A percentile compares a stretch with the other conserved stretches of the same genome.
Conservation (phyloP, 768 basidiomycete species). For the Inosperma sp. region DNA sequence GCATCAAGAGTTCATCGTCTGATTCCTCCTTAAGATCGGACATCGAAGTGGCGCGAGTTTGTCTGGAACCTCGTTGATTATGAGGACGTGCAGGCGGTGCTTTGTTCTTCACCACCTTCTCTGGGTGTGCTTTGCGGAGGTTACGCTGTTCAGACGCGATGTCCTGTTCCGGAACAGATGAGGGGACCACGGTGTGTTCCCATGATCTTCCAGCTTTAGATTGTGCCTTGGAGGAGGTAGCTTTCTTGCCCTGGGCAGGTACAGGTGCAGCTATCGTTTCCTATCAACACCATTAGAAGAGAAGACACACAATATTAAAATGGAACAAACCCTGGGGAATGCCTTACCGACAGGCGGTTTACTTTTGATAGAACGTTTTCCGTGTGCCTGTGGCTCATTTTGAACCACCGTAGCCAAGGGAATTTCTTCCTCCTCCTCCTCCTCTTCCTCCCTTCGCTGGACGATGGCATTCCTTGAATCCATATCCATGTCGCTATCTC, state of each 20-base stretch:
- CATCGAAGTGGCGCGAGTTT: slow-evolving; percentile 11
- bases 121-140: neutral
- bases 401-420: slow-evolving; percentile 6
- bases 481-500: slow-evolving; percentile 3
- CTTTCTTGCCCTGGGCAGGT: slow-evolving; percentile 1
- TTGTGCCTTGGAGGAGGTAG: slow-evolving; percentile 5
- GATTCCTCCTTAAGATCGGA: slow-evolving; percentile 16
- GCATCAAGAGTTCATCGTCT: slow-evolving; percentile 23
- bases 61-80: slow-evolving; percentile 6
- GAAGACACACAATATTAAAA: neutral
- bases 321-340: neutral
- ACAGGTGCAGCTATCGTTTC: neutral
- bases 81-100: neutral
- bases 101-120: slow-evolving; percentile 8
- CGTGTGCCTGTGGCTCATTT: neutral
- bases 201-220: slow-evolving; percentile 21
- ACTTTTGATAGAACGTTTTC: slow-evolving; percentile 13
- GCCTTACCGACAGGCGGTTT: neutral
- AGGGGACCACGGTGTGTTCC: slow-evolving; percentile 45
- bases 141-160: slow-evolving; percentile 12
- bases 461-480: slow-evolving; percentile 1
- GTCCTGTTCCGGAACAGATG: slow-evolving; percentile 58
- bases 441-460: slow-evolving; percentile 4
- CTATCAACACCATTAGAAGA: neutral
- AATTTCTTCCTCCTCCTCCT: slow-evolving; percentile 3